Conservation (phyloP, 2,329 filamentous ascomycete genomes). For the Beauveria australis region DNA sequence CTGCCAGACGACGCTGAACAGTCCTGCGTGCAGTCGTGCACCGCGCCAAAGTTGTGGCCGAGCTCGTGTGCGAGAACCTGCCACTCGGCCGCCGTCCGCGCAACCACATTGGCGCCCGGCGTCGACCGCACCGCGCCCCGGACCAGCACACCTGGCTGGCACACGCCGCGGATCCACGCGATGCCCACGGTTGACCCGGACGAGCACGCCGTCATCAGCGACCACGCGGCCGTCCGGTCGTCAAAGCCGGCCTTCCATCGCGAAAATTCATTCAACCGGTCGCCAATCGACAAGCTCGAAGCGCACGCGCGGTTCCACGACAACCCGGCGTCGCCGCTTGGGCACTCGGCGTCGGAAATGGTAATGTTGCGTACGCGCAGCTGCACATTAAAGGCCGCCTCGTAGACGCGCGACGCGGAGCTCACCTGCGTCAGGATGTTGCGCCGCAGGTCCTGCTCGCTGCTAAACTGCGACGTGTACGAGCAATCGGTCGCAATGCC, state of each 20-base stretch:
- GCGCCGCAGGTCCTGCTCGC: slow-evolving; percentile 48
- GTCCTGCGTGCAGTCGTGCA: slow-evolving; percentile 67
- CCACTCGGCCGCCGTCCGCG: slow-evolving; percentile 71
- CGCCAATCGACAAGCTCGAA: slow-evolving; percentile 50
- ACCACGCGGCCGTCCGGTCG: slow-evolving; percentile 81
- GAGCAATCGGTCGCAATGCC: slow-evolving; percentile 86
- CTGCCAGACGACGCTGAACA: slow-evolving; percentile 42
- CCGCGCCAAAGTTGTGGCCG: slow-evolving; percentile 80
- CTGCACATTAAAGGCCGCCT: slow-evolving; percentile 80
- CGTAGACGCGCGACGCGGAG: slow-evolving; percentile 73
- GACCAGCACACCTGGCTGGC: slow-evolving; percentile 41
- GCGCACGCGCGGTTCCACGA: slow-evolving; percentile 74
- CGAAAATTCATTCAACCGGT: slow-evolving; percentile 73
- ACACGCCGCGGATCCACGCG: slow-evolving; percentile 79
- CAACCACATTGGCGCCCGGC: slow-evolving; percentile 71
- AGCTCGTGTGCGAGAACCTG: slow-evolving; percentile 85
- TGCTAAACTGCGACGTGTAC: slow-evolving; percentile 63
- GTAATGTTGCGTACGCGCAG: slow-evolving; percentile 74
- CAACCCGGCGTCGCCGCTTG: slow-evolving; percentile 45
- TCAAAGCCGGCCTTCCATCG: slow-evolving; percentile 62
- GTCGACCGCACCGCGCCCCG: slow-evolving; percentile 2
- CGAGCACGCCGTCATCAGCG: slow-evolving; percentile 64
- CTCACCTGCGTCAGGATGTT: slow-evolving; percentile 79
- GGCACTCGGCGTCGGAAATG: slow-evolving; percentile 61
- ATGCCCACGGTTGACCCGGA: slow-evolving; percentile 74